Base-by-base conservation (phyloP, 2,329 filamentous ascomycete genomes). In the Ceratocystis diversiconidia region DNA sequence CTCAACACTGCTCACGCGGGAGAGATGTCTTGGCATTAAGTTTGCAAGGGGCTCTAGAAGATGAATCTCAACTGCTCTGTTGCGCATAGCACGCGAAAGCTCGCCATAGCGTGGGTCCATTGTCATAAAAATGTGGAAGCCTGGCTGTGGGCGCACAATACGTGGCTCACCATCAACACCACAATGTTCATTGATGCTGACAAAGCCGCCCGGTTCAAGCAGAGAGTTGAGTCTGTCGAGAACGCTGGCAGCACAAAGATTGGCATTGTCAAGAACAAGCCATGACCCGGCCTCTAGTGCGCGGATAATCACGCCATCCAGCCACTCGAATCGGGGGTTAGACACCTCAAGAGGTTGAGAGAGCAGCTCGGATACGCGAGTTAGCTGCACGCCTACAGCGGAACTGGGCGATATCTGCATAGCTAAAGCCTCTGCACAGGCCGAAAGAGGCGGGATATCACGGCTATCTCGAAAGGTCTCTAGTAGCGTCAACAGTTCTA, bases 211-310 rank as follows among this genome's bases (percentile, higher is more conserved):
- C 0, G 91, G 92, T 73, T 99, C 94, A 6, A 97, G 86, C 7
- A 99, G 78, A 0, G 94, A 97, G 74, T 99, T 99, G 63, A 99
- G 78, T 68, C 95, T 84, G 75, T 99, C 94, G 8, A 99, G 81
- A 0, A 99, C 94, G 5, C 92, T 96, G 28, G 92, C 88, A 71
- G 88, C 96, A 77, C 95, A 99, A 66, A 99, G 82, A 72, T 99
- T 99, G 68, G 95, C 94, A 74, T 99, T 96, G 75, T 99, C 94
- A 25, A 99, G 84, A 10, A 99, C 86, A 19, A 99, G 80, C 94
- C 94, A 99, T 68, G 91, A 83, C 15, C 94, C 94, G 70, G 87
- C 80, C 72, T 95, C 82, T 10, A 97, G 79, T 52, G 94, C 92
- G 70, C 91, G 87, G 61, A 97, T 87, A 55, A 99, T 85, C 61